Conservation (phyloP, 768 basidiomycete genomes). For the Calvatia gigantea region DNA sequence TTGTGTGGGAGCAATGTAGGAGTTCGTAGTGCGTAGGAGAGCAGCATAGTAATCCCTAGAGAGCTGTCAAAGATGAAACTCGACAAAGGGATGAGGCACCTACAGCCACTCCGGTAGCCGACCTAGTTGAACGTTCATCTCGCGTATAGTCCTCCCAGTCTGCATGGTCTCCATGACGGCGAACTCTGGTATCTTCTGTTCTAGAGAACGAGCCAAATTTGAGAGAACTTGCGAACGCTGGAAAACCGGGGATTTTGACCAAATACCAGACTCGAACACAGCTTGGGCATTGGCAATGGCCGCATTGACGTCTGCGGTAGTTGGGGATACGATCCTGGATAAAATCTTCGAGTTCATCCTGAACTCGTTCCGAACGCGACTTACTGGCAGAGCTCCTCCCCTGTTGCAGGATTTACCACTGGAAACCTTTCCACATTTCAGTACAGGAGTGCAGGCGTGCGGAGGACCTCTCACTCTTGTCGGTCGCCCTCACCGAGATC, state of each 20-base stretch:
- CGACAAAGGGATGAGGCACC: slow-evolving; percentile 21
- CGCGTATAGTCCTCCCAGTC: slow-evolving; percentile 77
- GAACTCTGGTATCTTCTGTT: slow-evolving; percentile 52
- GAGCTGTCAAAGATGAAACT: neutral
- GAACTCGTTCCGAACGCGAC: no score
- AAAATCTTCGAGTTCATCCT: neutral
- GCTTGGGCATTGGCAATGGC: slow-evolving; percentile 55
- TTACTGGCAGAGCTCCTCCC: slow-evolving; percentile 55
- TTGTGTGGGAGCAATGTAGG: slow-evolving; percentile 72
- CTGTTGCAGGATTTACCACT: slow-evolving; percentile 68
- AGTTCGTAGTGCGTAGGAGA: slow-evolving; percentile 65
- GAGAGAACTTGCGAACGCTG: slow-evolving; percentile 64
- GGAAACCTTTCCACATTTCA: slow-evolving; percentile 35
- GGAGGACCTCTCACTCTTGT: slow-evolving; percentile 18
- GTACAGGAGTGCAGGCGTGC: neutral
- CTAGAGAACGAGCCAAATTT: slow-evolving; percentile 60
- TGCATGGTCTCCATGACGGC: slow-evolving; percentile 69
- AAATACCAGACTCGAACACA: slow-evolving; percentile 62
- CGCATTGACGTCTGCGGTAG: slow-evolving; percentile 44
- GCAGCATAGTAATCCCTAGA: slow-evolving; percentile 75
- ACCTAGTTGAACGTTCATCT: slow-evolving; percentile 77
- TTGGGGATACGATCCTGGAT: slow-evolving; percentile 52
- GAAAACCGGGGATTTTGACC: slow-evolving; percentile 61
- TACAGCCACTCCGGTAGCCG: slow-evolving; percentile 87
- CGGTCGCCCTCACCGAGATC: slow-evolving; percentile 1